These are phyloP conservation scores for Cucumis melo DNA, from an alignment of 306 rosid species.

Conservation along the genomic window DNA sequence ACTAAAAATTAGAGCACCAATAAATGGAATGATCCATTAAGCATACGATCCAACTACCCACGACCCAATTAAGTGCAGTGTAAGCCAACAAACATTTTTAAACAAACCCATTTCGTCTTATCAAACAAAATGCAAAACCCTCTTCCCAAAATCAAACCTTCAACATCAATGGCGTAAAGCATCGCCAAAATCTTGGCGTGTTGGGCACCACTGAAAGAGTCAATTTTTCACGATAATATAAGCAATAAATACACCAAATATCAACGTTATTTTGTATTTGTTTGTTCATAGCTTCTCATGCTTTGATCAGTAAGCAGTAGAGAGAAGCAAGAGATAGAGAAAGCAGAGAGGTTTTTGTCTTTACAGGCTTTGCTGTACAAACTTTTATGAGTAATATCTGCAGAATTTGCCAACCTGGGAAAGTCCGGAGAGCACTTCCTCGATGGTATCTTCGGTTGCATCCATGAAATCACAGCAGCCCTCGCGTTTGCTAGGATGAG, in stretches of 20 bases:
- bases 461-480: slow-evolving; percentile 82
- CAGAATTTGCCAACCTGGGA: slow-evolving; percentile 70
- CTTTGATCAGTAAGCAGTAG: not conserved
- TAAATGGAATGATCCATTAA: not conserved
- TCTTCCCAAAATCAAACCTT: slow-evolving; percentile 9
- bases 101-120: not conserved
- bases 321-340: not conserved
- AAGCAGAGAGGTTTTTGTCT: not conserved
- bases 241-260: slow-evolving; percentile 4
- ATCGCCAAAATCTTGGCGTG: slow-evolving; percentile 47
- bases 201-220: slow-evolving; percentile 17
- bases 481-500: slow-evolving; percentile 85
- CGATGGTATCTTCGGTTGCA: slow-evolving; percentile 79
- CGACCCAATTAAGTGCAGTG: slow-evolving; percentile 22
- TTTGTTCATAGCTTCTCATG: not conserved
- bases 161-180: slow-evolving; percentile 47
- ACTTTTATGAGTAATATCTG: slow-evolving; percentile 32
- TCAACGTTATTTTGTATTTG: not conserved
- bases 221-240: not conserved
- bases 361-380: not conserved
- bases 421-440: slow-evolving; percentile 69
- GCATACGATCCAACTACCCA: not conserved
- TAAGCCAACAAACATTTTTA: slow-evolving; percentile 24
- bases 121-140: not conserved
- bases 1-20: not conserved